Percentiles rank a stretch among this genome's conserved stretches.
Evolutionary conservation across 805 yeast species (phyloP).

Genomic region (Teunomyces kruisii): DNA sequence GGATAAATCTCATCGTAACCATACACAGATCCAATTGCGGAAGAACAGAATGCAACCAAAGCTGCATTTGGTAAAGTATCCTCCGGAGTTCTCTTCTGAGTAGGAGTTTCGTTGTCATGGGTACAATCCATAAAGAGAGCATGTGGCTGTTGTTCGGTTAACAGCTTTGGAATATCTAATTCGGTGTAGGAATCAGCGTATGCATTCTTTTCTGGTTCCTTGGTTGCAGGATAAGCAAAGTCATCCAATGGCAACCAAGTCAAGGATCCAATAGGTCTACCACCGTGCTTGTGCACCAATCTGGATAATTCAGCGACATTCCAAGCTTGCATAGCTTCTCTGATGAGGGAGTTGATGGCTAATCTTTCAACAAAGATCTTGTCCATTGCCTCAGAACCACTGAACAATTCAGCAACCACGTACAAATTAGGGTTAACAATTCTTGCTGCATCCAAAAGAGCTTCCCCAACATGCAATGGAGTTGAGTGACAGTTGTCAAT

Average conservation of each 20-base stretch:
- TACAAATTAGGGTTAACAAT: slow-evolving; percentile 79
- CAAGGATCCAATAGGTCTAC: slow-evolving; percentile 91
- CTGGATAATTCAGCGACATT: slow-evolving; percentile 82
- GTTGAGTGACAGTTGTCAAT: slow-evolving; percentile 97
- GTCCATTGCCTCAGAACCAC: slow-evolving; percentile 91
- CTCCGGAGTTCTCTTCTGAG: slow-evolving; percentile 86
- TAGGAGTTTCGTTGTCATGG: slow-evolving; percentile 90
- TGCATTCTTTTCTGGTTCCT: slow-evolving; percentile 28
- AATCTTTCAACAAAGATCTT: slow-evolving; percentile 85
- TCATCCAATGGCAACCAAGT: slow-evolving; percentile 77
- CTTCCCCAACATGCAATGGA: slow-evolving; percentile 92
- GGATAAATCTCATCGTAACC: slow-evolving; percentile 96
- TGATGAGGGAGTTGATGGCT: slow-evolving; percentile 82
- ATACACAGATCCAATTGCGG: slow-evolving; percentile 91
- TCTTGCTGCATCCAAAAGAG: slow-evolving; percentile 84
- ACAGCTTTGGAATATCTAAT: slow-evolving; percentile 62
- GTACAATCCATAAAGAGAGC: slow-evolving; percentile 98
- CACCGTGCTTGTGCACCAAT: slow-evolving; percentile 89
- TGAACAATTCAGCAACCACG: slow-evolving; percentile 90
- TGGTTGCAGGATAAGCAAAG: slow-evolving; percentile 62
- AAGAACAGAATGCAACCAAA: slow-evolving; percentile 85
- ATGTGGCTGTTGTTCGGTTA: slow-evolving; percentile 77
- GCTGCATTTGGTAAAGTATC: slow-evolving; percentile 96
- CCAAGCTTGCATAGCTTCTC: slow-evolving; percentile 98
- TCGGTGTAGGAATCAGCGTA: slow-evolving; percentile 43